Conservation (phyloP, 768 basidiomycete genomes). For the Mycena metata region DNA sequence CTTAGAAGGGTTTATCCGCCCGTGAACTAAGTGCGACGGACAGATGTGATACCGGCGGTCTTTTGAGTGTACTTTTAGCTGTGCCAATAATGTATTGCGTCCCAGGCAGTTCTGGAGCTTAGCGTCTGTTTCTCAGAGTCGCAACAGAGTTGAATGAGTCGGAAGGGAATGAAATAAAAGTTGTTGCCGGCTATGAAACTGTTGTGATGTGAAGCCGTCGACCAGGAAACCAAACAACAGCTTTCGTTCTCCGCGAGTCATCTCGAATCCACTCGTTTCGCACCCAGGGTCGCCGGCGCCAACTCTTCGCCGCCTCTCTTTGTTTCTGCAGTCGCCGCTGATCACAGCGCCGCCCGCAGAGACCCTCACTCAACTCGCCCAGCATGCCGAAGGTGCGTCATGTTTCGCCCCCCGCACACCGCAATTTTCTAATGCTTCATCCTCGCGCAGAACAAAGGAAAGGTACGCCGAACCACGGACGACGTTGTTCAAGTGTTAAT, state of each 20-base stretch:
- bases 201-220: neutral
- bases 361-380: slow-evolving; percentile 30
- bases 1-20: slow-evolving; percentile 79
- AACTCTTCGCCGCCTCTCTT: slow-evolving; percentile 12
- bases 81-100: no score
- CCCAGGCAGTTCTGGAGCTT: no score
- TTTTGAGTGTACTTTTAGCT: no score
- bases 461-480: slow-evolving; percentile 56
- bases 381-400: slow-evolving; percentile 65
- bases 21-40: slow-evolving; percentile 37
- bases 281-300: slow-evolving; percentile 3
- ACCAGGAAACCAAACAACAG: slow-evolving; percentile 10
- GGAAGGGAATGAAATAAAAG: no score
- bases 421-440: slow-evolving; percentile 13
- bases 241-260: slow-evolving; percentile 19
- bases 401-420: slow-evolving; percentile 27
- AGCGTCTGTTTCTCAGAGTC: no score
- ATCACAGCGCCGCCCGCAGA: slow-evolving; percentile 36
- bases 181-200: neutral
- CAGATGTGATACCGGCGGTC: no score
- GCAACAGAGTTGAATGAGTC: no score
- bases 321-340: slow-evolving; percentile 35
- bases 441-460: slow-evolving; percentile 75
- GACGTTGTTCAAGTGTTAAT: neutral
- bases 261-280: slow-evolving; percentile 19